Conservation (phyloP, 352 stramenopile genomes). For the Salisapilia sapeloensis region DNA sequence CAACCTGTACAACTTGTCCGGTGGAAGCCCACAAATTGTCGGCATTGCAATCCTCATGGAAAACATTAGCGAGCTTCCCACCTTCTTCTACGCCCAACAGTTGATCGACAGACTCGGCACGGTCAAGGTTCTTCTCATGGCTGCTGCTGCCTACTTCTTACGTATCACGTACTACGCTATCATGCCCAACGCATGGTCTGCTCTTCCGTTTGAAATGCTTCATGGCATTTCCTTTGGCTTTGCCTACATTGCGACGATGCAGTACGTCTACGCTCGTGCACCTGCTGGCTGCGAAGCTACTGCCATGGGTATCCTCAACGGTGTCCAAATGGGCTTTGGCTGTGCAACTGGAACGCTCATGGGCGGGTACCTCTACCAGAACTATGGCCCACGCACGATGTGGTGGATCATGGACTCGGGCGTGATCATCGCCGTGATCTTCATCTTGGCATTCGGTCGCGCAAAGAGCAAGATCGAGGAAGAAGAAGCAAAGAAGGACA, state of each 20-base stretch:
- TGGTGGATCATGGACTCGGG: conserved; percentile 5
- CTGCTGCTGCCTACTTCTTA: conserved; percentile 17
- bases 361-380: conserved; percentile 20
- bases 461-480: too few species aligned
- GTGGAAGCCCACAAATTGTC: conserved; percentile 15
- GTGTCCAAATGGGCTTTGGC: conserved; percentile 16
- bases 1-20: conserved; percentile 15
- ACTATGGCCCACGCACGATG: conserved; percentile 13
- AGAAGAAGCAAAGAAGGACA: too few species aligned
- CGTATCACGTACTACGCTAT: conserved; percentile 16
- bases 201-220: conserved; percentile 17
- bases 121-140: conserved; percentile 11
- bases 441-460: too few species aligned
- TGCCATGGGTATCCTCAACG: conserved; percentile 20
- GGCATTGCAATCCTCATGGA: conserved; percentile 16
- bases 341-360: conserved; percentile 14
- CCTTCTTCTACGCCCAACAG: conserved; percentile 28
- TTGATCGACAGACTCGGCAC: conserved; percentile 20
- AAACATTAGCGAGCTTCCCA: conserved; percentile 20
- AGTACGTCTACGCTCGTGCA: conserved; percentile 19
- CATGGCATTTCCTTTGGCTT: conserved; percentile 23
- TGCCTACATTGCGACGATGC: conserved; percentile 15
- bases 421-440: conserved; percentile 9
- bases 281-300: conserved; percentile 17
- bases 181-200: conserved; percentile 16